These are phyloP conservation scores for Mycena sanguinolenta DNA, from an alignment of 768 basidiomycete species.

Conservation along the genomic window DNA sequence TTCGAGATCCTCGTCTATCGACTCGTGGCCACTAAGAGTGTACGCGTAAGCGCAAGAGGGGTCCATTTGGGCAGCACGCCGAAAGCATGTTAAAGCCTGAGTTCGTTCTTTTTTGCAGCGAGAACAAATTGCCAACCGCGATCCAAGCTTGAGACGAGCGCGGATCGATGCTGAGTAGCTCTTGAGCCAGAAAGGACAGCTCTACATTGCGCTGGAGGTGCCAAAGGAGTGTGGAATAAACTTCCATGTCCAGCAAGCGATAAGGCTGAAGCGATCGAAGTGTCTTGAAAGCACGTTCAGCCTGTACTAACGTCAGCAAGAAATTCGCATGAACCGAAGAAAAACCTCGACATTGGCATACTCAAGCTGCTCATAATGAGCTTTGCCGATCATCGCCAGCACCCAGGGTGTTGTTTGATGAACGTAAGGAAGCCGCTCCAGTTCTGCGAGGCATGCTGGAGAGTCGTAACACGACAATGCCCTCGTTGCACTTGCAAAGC, in stretches of 20 bases:
- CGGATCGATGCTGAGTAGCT: constrained; percentile 88
- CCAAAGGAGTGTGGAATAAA: constrained; percentile 97
- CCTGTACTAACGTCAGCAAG: constrained; percentile 59
- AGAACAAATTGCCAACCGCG: constrained; percentile 95
- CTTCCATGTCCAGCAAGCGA: constrained; percentile 92
- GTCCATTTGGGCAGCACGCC: constrained; percentile 90
- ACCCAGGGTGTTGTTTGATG: constrained; percentile 85
- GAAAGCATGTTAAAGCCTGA: constrained; percentile 94
- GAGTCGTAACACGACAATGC: constrained; percentile 84
- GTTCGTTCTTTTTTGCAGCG: constrained; percentile 93
- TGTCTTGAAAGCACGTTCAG: constrained; percentile 89
- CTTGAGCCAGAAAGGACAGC: constrained; percentile 93
- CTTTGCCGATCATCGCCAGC: constrained; percentile 85
- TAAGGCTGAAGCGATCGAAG: constrained; percentile 91
- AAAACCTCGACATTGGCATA: constrained; percentile 82
- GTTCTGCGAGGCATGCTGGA: constrained; percentile 76
- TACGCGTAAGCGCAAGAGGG: constrained; percentile 95
- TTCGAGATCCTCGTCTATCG: constrained; percentile 94
- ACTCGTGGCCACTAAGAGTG: constrained; percentile 97
- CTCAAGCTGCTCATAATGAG: constrained; percentile 91
- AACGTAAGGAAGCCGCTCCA: constrained; percentile 80
- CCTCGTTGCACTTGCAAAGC: constrained; percentile 85
- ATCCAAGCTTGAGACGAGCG: constrained; percentile 94
- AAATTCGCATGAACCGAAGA: constrained; percentile 32
- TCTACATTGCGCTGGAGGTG: constrained; percentile 88